These are phyloP conservation scores for Solanum chilense DNA, from an alignment of 257 asterid genomes.

Conservation along the genomic window DNA sequence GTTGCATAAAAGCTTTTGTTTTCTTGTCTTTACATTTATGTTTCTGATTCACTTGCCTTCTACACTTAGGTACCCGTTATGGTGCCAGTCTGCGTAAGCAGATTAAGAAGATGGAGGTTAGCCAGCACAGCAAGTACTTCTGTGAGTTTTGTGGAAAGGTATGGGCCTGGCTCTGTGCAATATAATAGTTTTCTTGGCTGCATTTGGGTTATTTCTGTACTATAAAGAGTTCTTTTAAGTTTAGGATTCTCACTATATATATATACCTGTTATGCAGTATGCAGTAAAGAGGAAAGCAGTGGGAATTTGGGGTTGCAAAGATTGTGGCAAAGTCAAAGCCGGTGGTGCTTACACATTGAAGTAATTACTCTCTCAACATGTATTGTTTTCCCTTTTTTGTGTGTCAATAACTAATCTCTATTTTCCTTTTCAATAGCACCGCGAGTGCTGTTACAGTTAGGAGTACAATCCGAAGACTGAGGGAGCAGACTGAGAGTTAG, in stretches of 20 bases:
- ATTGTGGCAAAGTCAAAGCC: background rate
- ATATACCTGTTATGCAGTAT: background rate
- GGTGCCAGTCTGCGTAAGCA: conserved; percentile 74
- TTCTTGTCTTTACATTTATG: background rate
- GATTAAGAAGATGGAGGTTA: conserved; percentile 20
- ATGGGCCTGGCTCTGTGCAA: background rate
- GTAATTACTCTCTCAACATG: background rate
- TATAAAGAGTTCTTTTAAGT: background rate
- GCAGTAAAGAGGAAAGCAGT: conserved; percentile 1
- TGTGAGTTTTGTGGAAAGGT: conserved; percentile 69
- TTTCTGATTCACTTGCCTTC: background rate
- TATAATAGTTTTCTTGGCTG: background rate
- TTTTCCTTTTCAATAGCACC: background rate
- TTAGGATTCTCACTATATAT: background rate
- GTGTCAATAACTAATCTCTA: background rate
- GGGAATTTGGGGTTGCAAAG: conserved; percentile 4
- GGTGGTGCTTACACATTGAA: conserved; percentile 1
- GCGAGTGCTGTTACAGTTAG: conserved; percentile 1
- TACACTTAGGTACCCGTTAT: conserved; percentile 44
- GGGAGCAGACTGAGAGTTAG: conserved; percentile 2
- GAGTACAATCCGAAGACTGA: background rate
- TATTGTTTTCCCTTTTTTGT: background rate
- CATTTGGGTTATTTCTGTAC: background rate
- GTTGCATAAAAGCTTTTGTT: background rate
- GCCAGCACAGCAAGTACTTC: conserved; percentile 53